Evolutionary conservation across 2,329 filamentous ascomycete genomes (phyloP).

Genomic region (Ramularia endophylla): DNA sequence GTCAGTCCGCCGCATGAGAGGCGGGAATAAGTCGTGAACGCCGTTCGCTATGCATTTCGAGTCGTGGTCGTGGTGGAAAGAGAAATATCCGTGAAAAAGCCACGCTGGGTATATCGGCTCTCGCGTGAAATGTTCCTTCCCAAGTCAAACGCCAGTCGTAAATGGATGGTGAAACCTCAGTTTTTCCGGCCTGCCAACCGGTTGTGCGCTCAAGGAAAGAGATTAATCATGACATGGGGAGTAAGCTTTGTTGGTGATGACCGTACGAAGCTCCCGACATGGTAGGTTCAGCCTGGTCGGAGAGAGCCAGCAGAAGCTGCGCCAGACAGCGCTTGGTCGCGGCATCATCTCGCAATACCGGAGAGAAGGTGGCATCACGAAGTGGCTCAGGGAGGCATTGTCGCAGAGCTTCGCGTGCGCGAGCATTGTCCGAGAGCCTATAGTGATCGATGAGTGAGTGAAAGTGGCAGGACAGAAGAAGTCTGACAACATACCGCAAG

Average conservation of each 20-base stretch:
- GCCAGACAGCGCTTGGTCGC: constrained; percentile 96
- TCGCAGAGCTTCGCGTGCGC: constrained; percentile 86
- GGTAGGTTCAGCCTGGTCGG: constrained; percentile 50
- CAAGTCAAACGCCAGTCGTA: too few relatives aligned
- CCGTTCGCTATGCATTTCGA: too few relatives aligned
- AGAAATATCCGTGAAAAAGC: too few relatives aligned
- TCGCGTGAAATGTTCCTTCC: too few relatives aligned
- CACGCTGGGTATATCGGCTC: too few relatives aligned
- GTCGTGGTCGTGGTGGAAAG: too few relatives aligned
- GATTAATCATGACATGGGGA: background rate
- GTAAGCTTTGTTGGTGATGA: background rate
- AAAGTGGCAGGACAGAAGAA: background rate
- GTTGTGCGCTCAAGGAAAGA: too few relatives aligned
- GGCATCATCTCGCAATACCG: constrained; percentile 91
- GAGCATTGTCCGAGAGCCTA: constrained; percentile 94
- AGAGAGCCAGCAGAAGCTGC: constrained; percentile 94
- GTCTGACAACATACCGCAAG: constrained; percentile 60
- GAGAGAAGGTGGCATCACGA: constrained; percentile 95
- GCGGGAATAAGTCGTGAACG: too few relatives aligned
- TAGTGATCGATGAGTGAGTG: constrained; percentile 11
- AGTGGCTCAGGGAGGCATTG: constrained; percentile 98
- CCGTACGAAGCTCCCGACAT: constrained; percentile 15
- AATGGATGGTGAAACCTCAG: too few relatives aligned
- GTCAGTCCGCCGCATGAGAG: too few relatives aligned
- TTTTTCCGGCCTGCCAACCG: too few relatives aligned